Percentiles rank a stretch among this genome's conserved stretches.
phyloP scores from a whole-genome alignment of 768 basidiomycete species.

The Hericium coralloides region DNA sequence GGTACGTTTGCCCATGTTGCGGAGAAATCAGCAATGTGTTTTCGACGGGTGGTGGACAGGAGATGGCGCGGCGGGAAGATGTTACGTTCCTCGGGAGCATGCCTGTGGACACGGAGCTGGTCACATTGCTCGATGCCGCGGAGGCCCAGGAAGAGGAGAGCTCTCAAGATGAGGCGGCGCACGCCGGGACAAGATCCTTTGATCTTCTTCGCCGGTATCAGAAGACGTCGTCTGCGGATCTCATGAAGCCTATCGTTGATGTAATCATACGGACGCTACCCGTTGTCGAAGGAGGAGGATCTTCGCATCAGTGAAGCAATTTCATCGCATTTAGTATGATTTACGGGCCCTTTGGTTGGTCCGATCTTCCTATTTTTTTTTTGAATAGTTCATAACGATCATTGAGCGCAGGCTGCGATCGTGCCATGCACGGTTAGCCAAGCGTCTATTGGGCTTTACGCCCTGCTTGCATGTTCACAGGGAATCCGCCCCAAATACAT shows the following conservation, averaged over 20 bases:
- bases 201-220: constrained; percentile 52
- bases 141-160: constrained; percentile 2
- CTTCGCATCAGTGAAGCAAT: neutral
- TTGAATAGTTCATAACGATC: too few relatives aligned
- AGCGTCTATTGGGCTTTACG: too few relatives aligned
- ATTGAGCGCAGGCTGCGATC: too few relatives aligned
- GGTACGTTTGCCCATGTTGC: constrained; percentile 96
- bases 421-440: too few relatives aligned
- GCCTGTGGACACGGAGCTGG: constrained; percentile 90
- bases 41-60: constrained; percentile 87
- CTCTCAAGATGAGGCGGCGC: constrained; percentile 12
- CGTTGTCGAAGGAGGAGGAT: neutral
- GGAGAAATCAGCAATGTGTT: constrained; percentile 93
- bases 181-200: constrained; percentile 27
- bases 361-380: too few relatives aligned
- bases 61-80: constrained; percentile 70
- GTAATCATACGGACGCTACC: constrained; percentile 28
- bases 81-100: constrained; percentile 78
- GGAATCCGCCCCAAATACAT: neutral
- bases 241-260: constrained; percentile 56
- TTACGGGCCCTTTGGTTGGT: too few relatives aligned
- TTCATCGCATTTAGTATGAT: too few relatives aligned
- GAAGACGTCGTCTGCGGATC: constrained; percentile 55
- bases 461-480: neutral
- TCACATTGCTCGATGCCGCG: constrained; percentile 72